phyloP scores from a whole-genome alignment of 2,329 filamentous ascomycete species.

The Coniochaeta pulveracea region DNA sequence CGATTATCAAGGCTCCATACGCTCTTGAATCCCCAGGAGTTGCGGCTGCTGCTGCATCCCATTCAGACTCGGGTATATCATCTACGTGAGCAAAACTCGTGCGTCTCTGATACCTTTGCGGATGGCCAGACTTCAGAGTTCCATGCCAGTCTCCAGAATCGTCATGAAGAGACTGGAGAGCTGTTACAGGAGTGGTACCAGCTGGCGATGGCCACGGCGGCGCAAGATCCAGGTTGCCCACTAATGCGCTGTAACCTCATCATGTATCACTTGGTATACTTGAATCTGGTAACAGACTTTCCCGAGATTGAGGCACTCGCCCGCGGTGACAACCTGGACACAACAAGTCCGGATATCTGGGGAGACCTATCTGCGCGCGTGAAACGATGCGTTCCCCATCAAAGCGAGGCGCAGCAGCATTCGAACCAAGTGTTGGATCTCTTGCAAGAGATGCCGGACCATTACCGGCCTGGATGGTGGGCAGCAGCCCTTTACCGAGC shows the following conservation, averaged over 20 bases:
- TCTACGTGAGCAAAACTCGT: conserved; percentile 52
- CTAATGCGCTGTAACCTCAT: conserved; percentile 55
- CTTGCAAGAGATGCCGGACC: conserved; percentile 45
- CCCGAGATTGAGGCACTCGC: conserved; percentile 56
- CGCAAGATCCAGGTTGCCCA: conserved; percentile 39
- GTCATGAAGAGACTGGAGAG: conserved; percentile 54
- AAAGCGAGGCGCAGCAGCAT: conserved; percentile 54
- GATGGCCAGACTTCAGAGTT: background rate
- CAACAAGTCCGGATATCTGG: conserved; percentile 27
- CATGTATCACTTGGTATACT: conserved; percentile 58
- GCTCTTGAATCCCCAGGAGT: conserved; percentile 37
- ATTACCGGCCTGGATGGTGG: conserved; percentile 59
- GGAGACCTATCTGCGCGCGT: conserved; percentile 43
- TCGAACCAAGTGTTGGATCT: conserved; percentile 56
- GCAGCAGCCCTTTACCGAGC: conserved; percentile 59
- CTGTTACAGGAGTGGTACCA: conserved; percentile 57
- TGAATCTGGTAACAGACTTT: conserved; percentile 59
- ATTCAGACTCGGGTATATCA: conserved; percentile 55
- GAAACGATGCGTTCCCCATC: conserved; percentile 51
- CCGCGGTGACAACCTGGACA: conserved; percentile 44
- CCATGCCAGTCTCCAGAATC: too few species aligned
- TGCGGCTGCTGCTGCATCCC: conserved; percentile 58
- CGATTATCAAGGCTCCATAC: too few species aligned
- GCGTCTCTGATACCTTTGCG: conserved; percentile 40
- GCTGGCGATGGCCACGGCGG: conserved; percentile 39